Conservation (phyloP, 352 stramenopile genomes). For the Blastocystis sp. region DNA sequence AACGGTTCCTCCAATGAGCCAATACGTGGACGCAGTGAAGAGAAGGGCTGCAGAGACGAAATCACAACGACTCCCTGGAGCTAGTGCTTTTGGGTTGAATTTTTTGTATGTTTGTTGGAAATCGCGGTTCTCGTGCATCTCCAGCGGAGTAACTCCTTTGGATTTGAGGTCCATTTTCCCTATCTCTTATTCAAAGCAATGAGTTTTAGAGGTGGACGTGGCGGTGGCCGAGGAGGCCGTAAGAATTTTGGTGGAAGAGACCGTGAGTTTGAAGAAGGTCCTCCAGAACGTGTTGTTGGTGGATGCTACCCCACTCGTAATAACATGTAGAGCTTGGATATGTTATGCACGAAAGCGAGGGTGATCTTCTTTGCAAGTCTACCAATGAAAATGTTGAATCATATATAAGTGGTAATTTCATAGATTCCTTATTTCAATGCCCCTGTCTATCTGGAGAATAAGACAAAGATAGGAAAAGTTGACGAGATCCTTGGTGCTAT, state of each 20-base stretch:
- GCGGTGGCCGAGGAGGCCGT: conserved; percentile 60
- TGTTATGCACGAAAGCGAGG: conserved; percentile 92
- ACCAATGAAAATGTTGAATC: conserved; percentile 75
- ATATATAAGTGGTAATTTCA: not conserved
- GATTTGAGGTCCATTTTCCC: not conserved
- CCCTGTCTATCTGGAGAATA: conserved; percentile 94
- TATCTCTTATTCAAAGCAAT: conserved; percentile 33
- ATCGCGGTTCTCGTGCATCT: not conserved
- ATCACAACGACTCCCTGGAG: not conserved
- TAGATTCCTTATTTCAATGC: conserved; percentile 97
- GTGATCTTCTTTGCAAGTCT: conserved; percentile 93
- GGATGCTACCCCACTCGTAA: not conserved
- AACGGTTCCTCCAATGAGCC: conserved; percentile 71
- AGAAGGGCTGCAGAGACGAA: conserved; percentile 68
- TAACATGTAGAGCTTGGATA: conserved; percentile 79
- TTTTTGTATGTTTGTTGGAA: conserved; percentile 20
- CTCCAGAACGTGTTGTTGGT: conserved; percentile 64
- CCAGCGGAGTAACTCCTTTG: not conserved
- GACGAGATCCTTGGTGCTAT: conserved; percentile 96
- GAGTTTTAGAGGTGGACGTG: conserved; percentile 63
- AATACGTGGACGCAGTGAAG: conserved; percentile 75
- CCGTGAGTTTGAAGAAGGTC: conserved; percentile 64
- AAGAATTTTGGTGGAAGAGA: conserved; percentile 46
- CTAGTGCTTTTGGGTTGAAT: not conserved
- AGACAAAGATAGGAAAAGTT: conserved; percentile 96